phyloP scores from a whole-genome alignment of 345 rosid species.

The Salix udensis region DNA sequence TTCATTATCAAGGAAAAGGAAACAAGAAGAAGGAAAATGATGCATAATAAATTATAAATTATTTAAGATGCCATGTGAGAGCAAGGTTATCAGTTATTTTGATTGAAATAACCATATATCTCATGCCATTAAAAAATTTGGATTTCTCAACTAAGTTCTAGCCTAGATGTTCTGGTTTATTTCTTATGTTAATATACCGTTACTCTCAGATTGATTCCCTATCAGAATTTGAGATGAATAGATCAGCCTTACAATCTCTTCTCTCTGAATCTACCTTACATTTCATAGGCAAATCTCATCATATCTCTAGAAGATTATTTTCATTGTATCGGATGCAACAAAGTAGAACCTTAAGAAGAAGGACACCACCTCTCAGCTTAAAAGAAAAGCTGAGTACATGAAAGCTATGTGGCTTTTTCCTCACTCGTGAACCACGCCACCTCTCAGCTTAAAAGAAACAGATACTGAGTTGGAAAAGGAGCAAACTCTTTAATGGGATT shows the following conservation, averaged over 20 bases:
- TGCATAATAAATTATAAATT: too few relatives aligned
- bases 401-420: conserved; percentile 84
- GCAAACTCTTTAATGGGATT: neutral
- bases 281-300: conserved; percentile 83
- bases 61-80: too few relatives aligned
- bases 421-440: conserved; percentile 33
- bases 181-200: too few relatives aligned
- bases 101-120: too few relatives aligned
- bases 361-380: too few relatives aligned
- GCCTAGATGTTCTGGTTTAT: too few relatives aligned
- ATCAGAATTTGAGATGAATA: conserved; percentile 94
- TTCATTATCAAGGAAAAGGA: too few relatives aligned
- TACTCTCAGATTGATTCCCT: conserved; percentile 50
- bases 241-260: conserved; percentile 72
- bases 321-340: conserved; percentile 79
- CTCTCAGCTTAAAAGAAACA: neutral
- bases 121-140: too few relatives aligned
- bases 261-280: conserved; percentile 68
- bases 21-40: too few relatives aligned
- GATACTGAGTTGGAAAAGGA: neutral
- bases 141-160: too few relatives aligned
- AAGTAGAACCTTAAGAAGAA: conserved; percentile 83
- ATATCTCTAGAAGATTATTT: conserved; percentile 69
- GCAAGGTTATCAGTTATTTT: too few relatives aligned
- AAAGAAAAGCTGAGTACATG: conserved; percentile 83